These are phyloP conservation scores for Xylaria scruposa DNA, from an alignment of 495 filamentous ascomycete species.

Conservation along the genomic window DNA sequence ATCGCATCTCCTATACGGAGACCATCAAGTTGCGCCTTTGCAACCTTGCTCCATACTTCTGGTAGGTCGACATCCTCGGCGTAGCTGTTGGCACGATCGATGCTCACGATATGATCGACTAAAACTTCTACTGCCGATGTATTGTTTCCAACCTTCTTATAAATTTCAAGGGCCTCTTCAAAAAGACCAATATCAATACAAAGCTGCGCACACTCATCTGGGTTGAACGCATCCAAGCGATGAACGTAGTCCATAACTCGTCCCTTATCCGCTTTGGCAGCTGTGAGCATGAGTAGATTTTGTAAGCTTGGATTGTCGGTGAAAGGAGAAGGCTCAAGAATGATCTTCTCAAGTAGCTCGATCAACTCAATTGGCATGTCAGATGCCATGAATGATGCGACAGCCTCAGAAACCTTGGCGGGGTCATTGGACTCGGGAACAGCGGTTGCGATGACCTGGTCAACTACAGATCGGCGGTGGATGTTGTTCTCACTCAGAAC, in stretches of 20 bases:
- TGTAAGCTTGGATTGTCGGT: conserved; percentile 96
- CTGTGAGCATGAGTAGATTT: conserved; percentile 95
- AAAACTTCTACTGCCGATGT: conserved; percentile 87
- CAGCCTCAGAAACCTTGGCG: conserved; percentile 92
- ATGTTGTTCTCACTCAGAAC: conserved; percentile 95
- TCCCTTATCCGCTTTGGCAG: conserved; percentile 93
- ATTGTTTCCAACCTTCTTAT: conserved; percentile 95
- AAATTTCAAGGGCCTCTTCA: conserved; percentile 98
- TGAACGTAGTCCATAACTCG: conserved; percentile 98
- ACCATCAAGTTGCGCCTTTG: conserved; percentile 97
- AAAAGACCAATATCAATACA: conserved; percentile 94
- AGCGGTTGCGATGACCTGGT: conserved; percentile 96
- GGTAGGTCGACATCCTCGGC: conserved; percentile 94
- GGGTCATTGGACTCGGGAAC: conserved; percentile 94
- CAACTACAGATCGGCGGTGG: conserved; percentile 88
- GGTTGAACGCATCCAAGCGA: conserved; percentile 83
- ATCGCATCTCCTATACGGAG: conserved; percentile 92
- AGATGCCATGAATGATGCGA: conserved; percentile 86
- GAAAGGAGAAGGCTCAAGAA: conserved; percentile 95
- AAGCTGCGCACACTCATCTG: conserved; percentile 89
- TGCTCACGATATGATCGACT: conserved; percentile 96
- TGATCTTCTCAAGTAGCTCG: conserved; percentile 98
- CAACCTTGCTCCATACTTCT: conserved; percentile 99
- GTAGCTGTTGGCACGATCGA: conserved; percentile 95
- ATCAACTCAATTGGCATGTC: conserved; percentile 95